These are phyloP conservation scores for Agrocybe praecox DNA, from an alignment of 768 basidiomycete species.

Conservation along the genomic window DNA sequence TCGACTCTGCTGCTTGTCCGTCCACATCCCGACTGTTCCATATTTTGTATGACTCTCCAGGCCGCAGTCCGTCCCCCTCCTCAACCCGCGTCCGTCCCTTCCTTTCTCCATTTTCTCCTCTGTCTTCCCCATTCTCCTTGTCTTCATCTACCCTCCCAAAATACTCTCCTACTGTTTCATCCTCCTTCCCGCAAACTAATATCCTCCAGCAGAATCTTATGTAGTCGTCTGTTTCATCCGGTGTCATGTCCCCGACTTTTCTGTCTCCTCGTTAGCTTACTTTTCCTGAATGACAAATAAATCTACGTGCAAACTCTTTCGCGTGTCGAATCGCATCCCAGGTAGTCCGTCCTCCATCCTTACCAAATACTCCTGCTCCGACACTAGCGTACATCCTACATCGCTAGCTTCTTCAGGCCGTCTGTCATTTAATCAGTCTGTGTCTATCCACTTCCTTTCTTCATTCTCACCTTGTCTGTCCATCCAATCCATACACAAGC, in stretches of 20 bases:
- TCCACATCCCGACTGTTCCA: constrained; percentile 69
- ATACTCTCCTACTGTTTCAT: constrained; percentile 10
- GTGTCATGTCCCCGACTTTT: constrained; percentile 52
- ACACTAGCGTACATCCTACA: constrained; percentile 62
- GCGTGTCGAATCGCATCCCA: constrained; percentile 43
- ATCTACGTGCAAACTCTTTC: constrained; percentile 45
- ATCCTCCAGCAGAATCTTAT: constrained; percentile 64
- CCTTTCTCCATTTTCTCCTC: constrained; percentile 7
- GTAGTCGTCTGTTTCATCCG: constrained; percentile 61
- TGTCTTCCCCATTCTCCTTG: not conserved
- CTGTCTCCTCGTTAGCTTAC: constrained; percentile 35
- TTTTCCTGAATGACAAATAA: not conserved
- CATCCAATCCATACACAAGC: constrained; percentile 86
- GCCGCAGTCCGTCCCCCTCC: constrained; percentile 27
- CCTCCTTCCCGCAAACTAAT: constrained; percentile 36
- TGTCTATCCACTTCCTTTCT: constrained; percentile 4
- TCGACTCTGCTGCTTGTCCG: constrained; percentile 43
- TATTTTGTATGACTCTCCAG: constrained; percentile 65
- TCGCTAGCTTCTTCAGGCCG: constrained; percentile 49
- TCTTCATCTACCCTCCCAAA: constrained; percentile 7
- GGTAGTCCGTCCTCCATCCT: constrained; percentile 32
- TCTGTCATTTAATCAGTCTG: constrained; percentile 29
- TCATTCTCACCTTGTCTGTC: constrained; percentile 48
- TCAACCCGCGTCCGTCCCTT: constrained; percentile 6
- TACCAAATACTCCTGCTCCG: constrained; percentile 48